Evolutionary conservation across 805 yeast genomes (phyloP).

Genomic region (Hanseniaspora guilliermondii): DNA sequence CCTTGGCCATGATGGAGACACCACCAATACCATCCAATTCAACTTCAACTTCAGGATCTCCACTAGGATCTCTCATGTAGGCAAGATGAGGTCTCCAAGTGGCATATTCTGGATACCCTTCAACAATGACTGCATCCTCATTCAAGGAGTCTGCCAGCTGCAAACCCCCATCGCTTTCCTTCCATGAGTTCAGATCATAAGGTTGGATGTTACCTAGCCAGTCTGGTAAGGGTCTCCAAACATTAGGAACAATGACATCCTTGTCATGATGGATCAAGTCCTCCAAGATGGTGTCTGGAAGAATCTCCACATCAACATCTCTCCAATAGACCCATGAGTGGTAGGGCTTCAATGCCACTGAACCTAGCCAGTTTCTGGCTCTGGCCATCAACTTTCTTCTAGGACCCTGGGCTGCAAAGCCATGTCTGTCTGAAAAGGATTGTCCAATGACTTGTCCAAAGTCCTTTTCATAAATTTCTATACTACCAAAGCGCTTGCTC

Average conservation of each 20-base stretch:
- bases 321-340: conserved; percentile 97
- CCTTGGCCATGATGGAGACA: conserved; percentile 81
- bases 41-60: conserved; percentile 87
- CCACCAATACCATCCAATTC: conserved; percentile 96
- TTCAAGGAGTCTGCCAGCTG: conserved; percentile 54
- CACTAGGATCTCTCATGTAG: conserved; percentile 85
- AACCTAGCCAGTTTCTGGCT: conserved; percentile 86
- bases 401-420: conserved; percentile 92
- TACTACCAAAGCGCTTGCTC: conserved; percentile 60
- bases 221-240: conserved; percentile 81
- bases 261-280: conserved; percentile 84
- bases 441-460: conserved; percentile 91
- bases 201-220: conserved; percentile 80
- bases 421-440: conserved; percentile 84
- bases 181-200: conserved; percentile 76
- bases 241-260: conserved; percentile 90
- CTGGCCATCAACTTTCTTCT: conserved; percentile 90
- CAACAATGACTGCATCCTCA: conserved; percentile 90
- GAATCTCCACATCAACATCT: conserved; percentile 92
- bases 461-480: conserved; percentile 81
- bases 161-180: conserved; percentile 69
- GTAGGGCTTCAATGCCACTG: conserved; percentile 77
- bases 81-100: conserved; percentile 98
- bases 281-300: conserved; percentile 72
- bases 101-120: conserved; percentile 93